Conservation (phyloP, 192 early-diverging fungal genomes). For the Funneliformis geosporum region DNA sequence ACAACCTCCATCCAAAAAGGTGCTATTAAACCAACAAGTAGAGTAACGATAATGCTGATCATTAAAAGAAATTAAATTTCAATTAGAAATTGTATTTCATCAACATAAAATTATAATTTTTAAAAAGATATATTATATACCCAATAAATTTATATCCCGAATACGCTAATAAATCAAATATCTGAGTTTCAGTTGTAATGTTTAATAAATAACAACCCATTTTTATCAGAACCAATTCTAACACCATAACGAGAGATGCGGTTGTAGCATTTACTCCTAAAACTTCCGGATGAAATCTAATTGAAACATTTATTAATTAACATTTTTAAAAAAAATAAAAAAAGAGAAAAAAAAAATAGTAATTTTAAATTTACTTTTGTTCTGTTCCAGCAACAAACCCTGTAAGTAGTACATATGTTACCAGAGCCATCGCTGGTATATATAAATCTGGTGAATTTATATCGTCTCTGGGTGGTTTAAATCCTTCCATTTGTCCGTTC, state of each 20-base stretch:
- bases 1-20: constrained; percentile 44
- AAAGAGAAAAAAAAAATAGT: constrained; percentile 12
- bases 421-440: constrained; percentile 92
- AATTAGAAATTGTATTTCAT: constrained; percentile 4
- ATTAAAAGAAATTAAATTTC: constrained; percentile 51
- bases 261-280: constrained; percentile 84
- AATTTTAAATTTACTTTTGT: constrained; percentile 28
- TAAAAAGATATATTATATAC: constrained; percentile 25
- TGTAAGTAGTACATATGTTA: constrained; percentile 83
- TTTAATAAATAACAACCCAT: constrained; percentile 85
- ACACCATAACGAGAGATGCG: constrained; percentile 73
- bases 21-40: constrained; percentile 46
- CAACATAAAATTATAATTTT: background rate
- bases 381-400: constrained; percentile 66
- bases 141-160: constrained; percentile 96
- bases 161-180: constrained; percentile 85
- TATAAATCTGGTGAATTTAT: constrained; percentile 96
- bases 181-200: constrained; percentile 77
- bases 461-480: constrained; percentile 84
- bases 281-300: constrained; percentile 83
- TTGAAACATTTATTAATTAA: background rate
- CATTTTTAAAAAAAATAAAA: background rate
- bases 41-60: constrained; percentile 45
- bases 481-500: constrained; percentile 76
- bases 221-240: constrained; percentile 84